phyloP scores from a whole-genome alignment of 176 grass and related monocot genomes.

The Pontederia crassipes region DNA sequence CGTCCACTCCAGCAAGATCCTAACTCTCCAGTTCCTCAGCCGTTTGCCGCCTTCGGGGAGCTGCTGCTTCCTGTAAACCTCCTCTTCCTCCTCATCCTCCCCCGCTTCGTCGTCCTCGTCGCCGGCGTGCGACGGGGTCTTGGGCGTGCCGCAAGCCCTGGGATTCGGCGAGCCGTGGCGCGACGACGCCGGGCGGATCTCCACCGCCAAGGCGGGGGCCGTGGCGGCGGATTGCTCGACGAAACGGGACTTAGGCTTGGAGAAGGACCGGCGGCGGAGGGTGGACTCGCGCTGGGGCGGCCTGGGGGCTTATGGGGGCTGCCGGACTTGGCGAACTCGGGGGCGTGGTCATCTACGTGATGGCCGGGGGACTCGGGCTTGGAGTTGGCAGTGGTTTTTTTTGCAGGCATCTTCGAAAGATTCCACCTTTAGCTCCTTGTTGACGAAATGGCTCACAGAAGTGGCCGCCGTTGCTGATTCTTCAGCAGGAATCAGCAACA shows the following conservation, averaged over 20 bases:
- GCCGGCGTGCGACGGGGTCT: conserved; percentile 10
- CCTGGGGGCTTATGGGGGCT: conserved; percentile 10
- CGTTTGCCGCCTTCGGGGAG: background rate
- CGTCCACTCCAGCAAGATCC: conserved; percentile 26
- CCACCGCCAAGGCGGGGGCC: background rate
- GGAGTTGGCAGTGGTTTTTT: background rate
- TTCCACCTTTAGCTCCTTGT: too few species aligned
- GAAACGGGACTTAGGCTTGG: conserved; percentile 13
- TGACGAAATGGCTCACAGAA: too few species aligned
- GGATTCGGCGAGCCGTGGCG: background rate
- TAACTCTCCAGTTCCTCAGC: conserved; percentile 34
- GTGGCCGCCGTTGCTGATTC: background rate
- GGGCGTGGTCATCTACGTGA: background rate
- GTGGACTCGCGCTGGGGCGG: background rate
- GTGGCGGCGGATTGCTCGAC: background rate
- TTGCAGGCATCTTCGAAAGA: too few species aligned
- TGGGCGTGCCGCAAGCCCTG: background rate
- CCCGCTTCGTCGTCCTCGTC: conserved; percentile 20
- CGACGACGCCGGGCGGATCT: background rate
- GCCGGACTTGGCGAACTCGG: background rate
- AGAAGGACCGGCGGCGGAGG: background rate
- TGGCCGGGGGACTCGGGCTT: background rate
- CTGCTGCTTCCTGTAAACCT: conserved; percentile 42
- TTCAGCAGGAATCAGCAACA: background rate
- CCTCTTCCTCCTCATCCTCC: conserved; percentile 50